Base-by-base conservation (phyloP, 2,329 filamentous ascomycete species). In the Colletotrichum salicis region DNA sequence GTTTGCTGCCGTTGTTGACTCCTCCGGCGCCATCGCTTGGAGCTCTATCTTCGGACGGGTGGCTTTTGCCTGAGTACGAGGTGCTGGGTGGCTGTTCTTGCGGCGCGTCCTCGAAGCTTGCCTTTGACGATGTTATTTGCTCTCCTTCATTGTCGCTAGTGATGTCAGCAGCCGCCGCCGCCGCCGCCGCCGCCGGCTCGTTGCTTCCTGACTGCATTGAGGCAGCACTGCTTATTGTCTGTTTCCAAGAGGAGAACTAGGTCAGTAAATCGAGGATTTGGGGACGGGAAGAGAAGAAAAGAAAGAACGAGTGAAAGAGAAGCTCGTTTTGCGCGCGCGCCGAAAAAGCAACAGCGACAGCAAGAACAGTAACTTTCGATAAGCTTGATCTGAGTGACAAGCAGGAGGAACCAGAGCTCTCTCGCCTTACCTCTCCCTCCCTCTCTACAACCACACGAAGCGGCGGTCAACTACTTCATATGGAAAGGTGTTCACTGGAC, bases 391-490 rank as follows among this genome's bases (percentile, higher is more conserved):
- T 56, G 45, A 59, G 60, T 64, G 48, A 72, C 59, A 52, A 52
- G 45, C 55, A 64, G 65, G 48, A 64, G 65, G 48, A 48, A 69
- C 45, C 70, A 60, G 45, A 70, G 65, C 70, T 72, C 19, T 48
- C 41, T 48, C 57, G 19, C 59, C 45, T 61, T 64, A 35, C 33
- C 56, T 45, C 19, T n/a, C 7, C 8, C 8, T n/a, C 41, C 19
- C 15, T 22, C 41, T n/a, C 27, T 55, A 22, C 13, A 27, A 41
- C 62, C n/a, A 15, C 35, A 33, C 11, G 29, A 33, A 24, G 13
- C 48, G 69, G 61, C 57, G 22, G 60, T 57, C 70, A 60, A 64
- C 65, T 72, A 64, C 65, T 72, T 72, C 70, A 72, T 71, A 72
- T 72, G 70, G 60, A 70, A 72, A 70, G 65, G 65, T 56, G 35